Base-by-base conservation (phyloP, 2,329 filamentous ascomycete species). In the Ophiostoma piceae region DNA sequence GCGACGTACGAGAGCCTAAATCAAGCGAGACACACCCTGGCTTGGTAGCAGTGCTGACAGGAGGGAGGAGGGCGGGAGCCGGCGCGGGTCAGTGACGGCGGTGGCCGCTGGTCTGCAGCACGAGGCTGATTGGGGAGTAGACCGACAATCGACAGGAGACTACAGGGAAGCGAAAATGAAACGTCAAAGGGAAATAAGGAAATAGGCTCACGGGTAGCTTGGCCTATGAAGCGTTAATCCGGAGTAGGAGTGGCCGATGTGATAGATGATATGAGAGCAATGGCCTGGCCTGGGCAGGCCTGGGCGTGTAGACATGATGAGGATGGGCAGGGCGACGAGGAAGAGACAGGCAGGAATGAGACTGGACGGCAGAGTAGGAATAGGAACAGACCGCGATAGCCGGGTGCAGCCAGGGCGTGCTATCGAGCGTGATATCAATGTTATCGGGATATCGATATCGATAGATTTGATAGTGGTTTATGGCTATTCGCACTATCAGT, bases 41-140 rank as follows among this genome's bases (percentile, higher is more conserved):
- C 60, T 37, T 64, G 29, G 60, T n/a, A 32, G 60, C 29, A 64
- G 12, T 64, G 60, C 29, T 64, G 60, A 64, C 60, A 64, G 60
- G 26, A 19, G 29, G 29, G 60, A 64, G 60, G 9, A 47, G 65
- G 65, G 65, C 65, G 65, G 64, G 65, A 41, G n/a, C 39, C 65
- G 65, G 65, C 64, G 64, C 64, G 35, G 62, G 35, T 65, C 35
- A 66, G 65, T 66, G 65, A 66, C 64, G 64, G 64, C 64, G 64
- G 65, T 66, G 65, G 65, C 65, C 65, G 65, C 65, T 29, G n/a
- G 64, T 66, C 64, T 66, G 22, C 22, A 66, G 65, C 9, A 43
- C 65, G 39, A 66, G 65, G 65, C 65, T 66, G 64, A 47, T 26
- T 66, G 39, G 35, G 65, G 65, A 66, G 37, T 41, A 66, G 37